Evolutionary conservation across 768 basidiomycete genomes (phyloP), one percentile per base, ranked within the genome.

Genomic region (Favolaschia claudopus): DNA sequence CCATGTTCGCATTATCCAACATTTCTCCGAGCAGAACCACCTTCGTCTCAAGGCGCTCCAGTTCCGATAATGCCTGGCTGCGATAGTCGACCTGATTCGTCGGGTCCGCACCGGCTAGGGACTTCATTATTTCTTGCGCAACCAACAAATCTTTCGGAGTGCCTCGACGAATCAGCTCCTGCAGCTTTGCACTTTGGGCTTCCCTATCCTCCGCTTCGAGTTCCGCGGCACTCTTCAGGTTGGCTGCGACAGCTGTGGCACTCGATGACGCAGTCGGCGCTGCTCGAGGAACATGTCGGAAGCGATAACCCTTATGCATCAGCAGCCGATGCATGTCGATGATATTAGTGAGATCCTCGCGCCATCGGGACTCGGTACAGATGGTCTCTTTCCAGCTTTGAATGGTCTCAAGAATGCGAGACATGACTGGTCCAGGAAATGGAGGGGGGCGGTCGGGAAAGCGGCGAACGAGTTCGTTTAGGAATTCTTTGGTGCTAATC

Each of bases 391-490:
- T 97, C 97, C 97, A 99, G 45, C 82, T 79, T 63, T 96, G 86
- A 37, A 99, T 95, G 60, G 96, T 81, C 66, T 97, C 96, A 34
- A 99, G 79, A 63, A 97, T 96, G 60, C 92, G 86, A 1, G 89
- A 86, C 96, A 99, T 99, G 66, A 97, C 93, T 20, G 94, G 90
- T 3, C 93, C 92, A 0, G 94, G 93, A 72, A 96, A 95, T 1
- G 94, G 92, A 1, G 97, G 96, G 3, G 97, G 97, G 40, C 96
- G 87, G 76, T 99, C 97, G 7, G 97, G 97, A 73, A 99, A 99
- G 65, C 96, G 87, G 45, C 96, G 89, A 24, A 99, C 97, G 71
- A 99, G 89, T 72, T 99, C 97, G 76, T 99, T 99, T 17, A 99
- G 82, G 71, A 98, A 99, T 69, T 99, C 97, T 70, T 99, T 99